A percentile compares a stretch with the other conserved stretches of the same genome.
Evolutionary conservation across 2,329 filamentous ascomycete species (phyloP).

Genomic region (Ustilaginoidea virens): DNA sequence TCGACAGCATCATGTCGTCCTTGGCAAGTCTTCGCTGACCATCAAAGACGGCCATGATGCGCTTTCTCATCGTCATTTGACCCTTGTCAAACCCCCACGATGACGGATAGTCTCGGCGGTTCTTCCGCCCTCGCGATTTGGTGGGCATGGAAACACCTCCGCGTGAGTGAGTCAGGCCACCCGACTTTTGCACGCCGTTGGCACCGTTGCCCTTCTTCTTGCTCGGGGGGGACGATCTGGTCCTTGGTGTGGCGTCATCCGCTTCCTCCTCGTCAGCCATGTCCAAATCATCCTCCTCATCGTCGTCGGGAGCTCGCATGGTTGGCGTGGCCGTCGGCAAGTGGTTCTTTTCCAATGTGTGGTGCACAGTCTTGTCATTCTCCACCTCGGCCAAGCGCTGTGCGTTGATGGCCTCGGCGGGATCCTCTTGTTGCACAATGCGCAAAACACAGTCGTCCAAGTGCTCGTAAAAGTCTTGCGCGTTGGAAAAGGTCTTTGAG

Average conservation of each 20-base stretch:
- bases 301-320: constrained; percentile 21
- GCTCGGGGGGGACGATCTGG: constrained; percentile 21
- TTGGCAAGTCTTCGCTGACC: constrained; percentile 80
- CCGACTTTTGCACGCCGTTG: constrained; percentile 48
- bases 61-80: constrained; percentile 98
- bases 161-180: constrained; percentile 64
- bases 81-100: constrained; percentile 86
- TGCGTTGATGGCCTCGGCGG: constrained; percentile 52
- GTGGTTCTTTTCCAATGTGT: constrained; percentile 49
- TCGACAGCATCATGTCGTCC: constrained; percentile 97
- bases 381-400: constrained; percentile 50
- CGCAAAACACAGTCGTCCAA: constrained; percentile 62
- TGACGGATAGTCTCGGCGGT: constrained; percentile 81
- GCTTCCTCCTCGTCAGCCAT: constrained; percentile 38
- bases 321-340: constrained; percentile 31
- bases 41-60: constrained; percentile 85
- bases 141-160: constrained; percentile 47
- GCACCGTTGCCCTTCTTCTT: constrained; percentile 40
- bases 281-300: constrained; percentile 39
- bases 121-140: constrained; percentile 61
- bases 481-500: constrained; percentile 75
- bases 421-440: constrained; percentile 58
- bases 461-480: constrained; percentile 98
- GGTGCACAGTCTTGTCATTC: constrained; percentile 44
- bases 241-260: constrained; percentile 29